Evolutionary conservation across 2,329 filamentous ascomycete genomes (phyloP).

Genomic region (Colletotrichum sidae): DNA sequence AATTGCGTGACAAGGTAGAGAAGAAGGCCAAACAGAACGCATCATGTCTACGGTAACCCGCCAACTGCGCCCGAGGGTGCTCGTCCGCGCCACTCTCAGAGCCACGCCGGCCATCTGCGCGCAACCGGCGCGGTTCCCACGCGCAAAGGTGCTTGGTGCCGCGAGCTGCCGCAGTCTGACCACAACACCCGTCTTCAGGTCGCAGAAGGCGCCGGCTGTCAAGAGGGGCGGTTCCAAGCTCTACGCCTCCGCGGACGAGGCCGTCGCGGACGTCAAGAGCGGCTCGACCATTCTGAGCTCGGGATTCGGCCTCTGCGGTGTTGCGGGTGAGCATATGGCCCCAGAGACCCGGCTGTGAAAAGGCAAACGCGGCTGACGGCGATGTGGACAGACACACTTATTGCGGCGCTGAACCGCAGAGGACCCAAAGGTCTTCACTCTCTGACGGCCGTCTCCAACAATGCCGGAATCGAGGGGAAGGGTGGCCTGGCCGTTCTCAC

Average conservation of each 20-base stretch:
- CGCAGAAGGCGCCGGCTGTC: constrained; percentile 26
- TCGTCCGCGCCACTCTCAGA: constrained; percentile 20
- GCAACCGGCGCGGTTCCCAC: constrained; percentile 30
- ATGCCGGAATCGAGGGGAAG: constrained; percentile 77
- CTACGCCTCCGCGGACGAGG: constrained; percentile 70
- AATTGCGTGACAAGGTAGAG: background rate
- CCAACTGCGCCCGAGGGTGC: constrained; percentile 32
- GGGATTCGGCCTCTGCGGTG: constrained; percentile 85
- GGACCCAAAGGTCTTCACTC: constrained; percentile 71
- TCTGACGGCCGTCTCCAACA: constrained; percentile 84
- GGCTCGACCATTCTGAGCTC: constrained; percentile 79
- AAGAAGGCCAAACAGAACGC: too few species aligned
- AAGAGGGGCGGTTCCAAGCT: constrained; percentile 58
- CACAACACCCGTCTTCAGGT: constrained; percentile 14
- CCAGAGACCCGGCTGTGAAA: constrained; percentile 14
- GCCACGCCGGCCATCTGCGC: constrained; percentile 21
- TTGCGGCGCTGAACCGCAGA: constrained; percentile 72
- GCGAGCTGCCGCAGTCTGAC: constrained; percentile 29
- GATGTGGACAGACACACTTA: constrained; percentile 70
- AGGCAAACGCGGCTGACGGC: background rate
- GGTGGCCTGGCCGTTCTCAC: constrained; percentile 77
- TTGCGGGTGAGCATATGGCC: constrained; percentile 64
- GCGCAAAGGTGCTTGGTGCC: constrained; percentile 16
- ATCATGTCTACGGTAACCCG: constrained; percentile 29
- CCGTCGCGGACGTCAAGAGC: constrained; percentile 77